phyloP scores from a whole-genome alignment of 2,329 filamentous ascomycete species.

The Apiospora kogelbergensis region DNA sequence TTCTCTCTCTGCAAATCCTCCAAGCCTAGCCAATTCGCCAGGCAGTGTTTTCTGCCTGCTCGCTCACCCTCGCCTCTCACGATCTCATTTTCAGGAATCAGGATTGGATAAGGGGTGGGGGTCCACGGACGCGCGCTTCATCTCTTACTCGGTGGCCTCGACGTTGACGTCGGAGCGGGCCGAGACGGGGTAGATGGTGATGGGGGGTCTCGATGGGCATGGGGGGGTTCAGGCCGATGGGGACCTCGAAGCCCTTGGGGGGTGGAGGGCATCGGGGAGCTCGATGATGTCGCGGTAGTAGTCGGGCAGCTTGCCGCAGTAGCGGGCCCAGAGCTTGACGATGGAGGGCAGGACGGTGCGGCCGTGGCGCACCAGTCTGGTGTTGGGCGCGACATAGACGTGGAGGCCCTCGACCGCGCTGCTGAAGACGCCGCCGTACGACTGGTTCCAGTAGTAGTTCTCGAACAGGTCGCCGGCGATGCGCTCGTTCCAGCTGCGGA shows the following conservation, averaged over 20 bases:
- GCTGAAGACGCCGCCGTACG: conserved; percentile 52
- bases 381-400: conserved; percentile 40
- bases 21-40: not conserved
- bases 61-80: not conserved
- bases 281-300: conserved; percentile 44
- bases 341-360: conserved; percentile 40
- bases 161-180: not conserved
- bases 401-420: conserved; percentile 30
- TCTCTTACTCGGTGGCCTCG: not conserved
- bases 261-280: conserved; percentile 42
- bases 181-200: not conserved
- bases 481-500: conserved; percentile 37
- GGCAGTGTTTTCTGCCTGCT: not conserved
- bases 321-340: conserved; percentile 38
- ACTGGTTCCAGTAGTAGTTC: conserved; percentile 49
- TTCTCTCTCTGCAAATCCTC: not conserved
- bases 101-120: not conserved
- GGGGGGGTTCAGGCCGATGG: conserved; percentile 4
- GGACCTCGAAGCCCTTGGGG: conserved; percentile 38
- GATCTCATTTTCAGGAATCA: not conserved
- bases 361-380: conserved; percentile 21
- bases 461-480: conserved; percentile 31
- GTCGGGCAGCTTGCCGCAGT: conserved; percentile 32
- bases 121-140: not conserved
- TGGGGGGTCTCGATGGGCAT: conserved; percentile 4